Evolutionary conservation across 2,329 filamentous ascomycete species (phyloP), one percentile per base, ranked within the genome.

Genomic region (Sclerotinia trifoliorum): DNA sequence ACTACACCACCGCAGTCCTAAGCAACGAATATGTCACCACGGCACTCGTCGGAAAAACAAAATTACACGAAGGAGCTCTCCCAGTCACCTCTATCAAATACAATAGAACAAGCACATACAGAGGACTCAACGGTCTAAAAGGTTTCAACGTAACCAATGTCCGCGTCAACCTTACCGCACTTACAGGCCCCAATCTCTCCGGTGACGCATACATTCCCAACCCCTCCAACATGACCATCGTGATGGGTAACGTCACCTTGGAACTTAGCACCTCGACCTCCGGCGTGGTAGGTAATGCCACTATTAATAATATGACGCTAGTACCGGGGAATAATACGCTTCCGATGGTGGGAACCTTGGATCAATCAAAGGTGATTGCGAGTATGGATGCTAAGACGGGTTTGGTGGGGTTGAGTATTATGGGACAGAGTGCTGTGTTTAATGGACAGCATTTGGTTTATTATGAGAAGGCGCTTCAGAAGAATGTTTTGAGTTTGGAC

Each of bases 171-270:
- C 74, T 78, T 11, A 77, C 76, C 44, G 68, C 75, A 1, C 68
- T 77, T 35, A 68, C 75, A 0, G 81, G 84, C 70, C 80, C 81
- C 68, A 88, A 88, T 76, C 80, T 87, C 73, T 75, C 81, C 29
- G 87, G 84, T 72, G 81, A 78, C 17, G 83, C 86, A 58, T 79
- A 76, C 70, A 85, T 89, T 62, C 86, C 86, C 69, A 89, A 89
- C 75, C 86, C 86, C 0, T 85, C 85, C 2, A 80, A 86, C 66
- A 79, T 87, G 78, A 85, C 82, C 5, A 78, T 88, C 67, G 77
- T 79, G 55, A 80, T 89, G 80, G 86, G 86, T 68, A 86, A 88
- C 71, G 79, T 88, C 1, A 85, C 84, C 13, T 78, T 88, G 73
- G 77, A 82, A 70, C 81, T 88, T 69, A 79, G 79, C 52, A 76